Evolutionary conservation across 1,284 basidiomycete genomes (phyloP), one percentile per base, ranked within the genome.

Genomic region (Ceraceosorus bombacis): DNA sequence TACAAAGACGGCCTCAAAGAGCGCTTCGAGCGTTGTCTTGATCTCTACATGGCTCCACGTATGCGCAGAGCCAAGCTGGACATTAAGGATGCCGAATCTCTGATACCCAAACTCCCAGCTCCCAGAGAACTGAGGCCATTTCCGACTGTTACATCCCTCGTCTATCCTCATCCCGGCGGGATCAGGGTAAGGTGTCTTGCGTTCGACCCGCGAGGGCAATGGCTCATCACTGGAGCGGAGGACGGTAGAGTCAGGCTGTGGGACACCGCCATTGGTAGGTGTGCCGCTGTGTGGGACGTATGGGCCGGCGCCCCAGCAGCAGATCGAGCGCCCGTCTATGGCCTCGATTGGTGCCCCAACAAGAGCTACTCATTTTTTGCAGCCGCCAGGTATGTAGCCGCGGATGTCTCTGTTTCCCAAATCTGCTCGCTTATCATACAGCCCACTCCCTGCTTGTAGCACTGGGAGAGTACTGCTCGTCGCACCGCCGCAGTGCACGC

Each of bases 101-200:
- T 99, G 37, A 86, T 98, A 55, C 95, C 95, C 49, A 93, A 96
- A 80, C 82, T 99, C n/a, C 95, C 95, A 0, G 88, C 88, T 66
- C 93, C 94, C 13, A 88, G 82, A 73, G 94, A 90, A 74, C 81
- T 99, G 57, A 86, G 87, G 61, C 95, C 95, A 2, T 99, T 97
- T 87, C 95, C 95, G 2, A 89, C 85, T 61, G 89, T 90, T 70
- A 84, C 83, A 63, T 86, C 86, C 51, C 82, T 97, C 54, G 82
- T 82, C 66, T 88, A 91, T 70, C 72, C 80, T 15, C 93, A 91
- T 77, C 81, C 84, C 1, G 82, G 83, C 49, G 77, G 78, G 49
- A 80, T 81, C 10, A 84, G 88, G 37, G 87, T 88, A 49, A 83
- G 94, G 59, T 87, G 86, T 64, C 77, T 91, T 51, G 86, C 86